These are phyloP conservation scores for Tuber aestivum DNA, from an alignment of 495 filamentous ascomycete species.

Conservation along the genomic window DNA sequence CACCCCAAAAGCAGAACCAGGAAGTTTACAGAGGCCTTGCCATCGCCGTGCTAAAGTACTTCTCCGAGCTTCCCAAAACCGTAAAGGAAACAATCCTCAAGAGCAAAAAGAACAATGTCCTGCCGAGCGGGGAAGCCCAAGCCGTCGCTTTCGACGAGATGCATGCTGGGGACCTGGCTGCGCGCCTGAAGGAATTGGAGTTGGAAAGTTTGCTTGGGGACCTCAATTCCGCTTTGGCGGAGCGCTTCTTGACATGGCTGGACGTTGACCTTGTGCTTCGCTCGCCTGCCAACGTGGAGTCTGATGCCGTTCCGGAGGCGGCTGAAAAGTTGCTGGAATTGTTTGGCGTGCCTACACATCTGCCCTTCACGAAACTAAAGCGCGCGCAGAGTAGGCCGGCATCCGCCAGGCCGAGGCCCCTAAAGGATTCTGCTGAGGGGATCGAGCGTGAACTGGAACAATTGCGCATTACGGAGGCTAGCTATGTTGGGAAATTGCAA, in stretches of 20 bases:
- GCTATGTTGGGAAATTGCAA: constrained; percentile 79
- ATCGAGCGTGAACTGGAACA: constrained; percentile 86
- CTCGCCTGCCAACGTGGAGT: constrained; percentile 51
- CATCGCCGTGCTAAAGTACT: constrained; percentile 88
- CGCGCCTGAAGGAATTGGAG: constrained; percentile 71
- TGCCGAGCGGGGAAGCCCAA: constrained; percentile 31
- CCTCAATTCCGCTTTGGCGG: constrained; percentile 64
- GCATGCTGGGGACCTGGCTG: constrained; percentile 85
- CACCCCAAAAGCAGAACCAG: constrained; percentile 77
- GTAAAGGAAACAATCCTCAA: constrained; percentile 55
- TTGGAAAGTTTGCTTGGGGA: constrained; percentile 68
- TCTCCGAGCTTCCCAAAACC: constrained; percentile 70
- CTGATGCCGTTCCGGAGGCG: constrained; percentile 53
- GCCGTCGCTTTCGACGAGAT: constrained; percentile 68
- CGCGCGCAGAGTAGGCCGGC: constrained; percentile 82
- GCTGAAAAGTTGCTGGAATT: constrained; percentile 59
- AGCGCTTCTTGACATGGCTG: constrained; percentile 71
- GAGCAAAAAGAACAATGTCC: constrained; percentile 30
- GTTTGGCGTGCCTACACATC: constrained; percentile 74
- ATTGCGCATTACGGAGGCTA: constrained; percentile 85
- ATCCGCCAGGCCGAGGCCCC: constrained; percentile 64
- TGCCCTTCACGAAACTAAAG: constrained; percentile 80
- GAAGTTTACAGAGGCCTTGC: constrained; percentile 83
- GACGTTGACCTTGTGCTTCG: constrained; percentile 86
- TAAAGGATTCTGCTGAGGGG: constrained; percentile 72